Evolutionary conservation across 140 eudicot species (phyloP), one percentile per base, ranked within the genome.

Genomic region (Stevia rebaudiana): DNA sequence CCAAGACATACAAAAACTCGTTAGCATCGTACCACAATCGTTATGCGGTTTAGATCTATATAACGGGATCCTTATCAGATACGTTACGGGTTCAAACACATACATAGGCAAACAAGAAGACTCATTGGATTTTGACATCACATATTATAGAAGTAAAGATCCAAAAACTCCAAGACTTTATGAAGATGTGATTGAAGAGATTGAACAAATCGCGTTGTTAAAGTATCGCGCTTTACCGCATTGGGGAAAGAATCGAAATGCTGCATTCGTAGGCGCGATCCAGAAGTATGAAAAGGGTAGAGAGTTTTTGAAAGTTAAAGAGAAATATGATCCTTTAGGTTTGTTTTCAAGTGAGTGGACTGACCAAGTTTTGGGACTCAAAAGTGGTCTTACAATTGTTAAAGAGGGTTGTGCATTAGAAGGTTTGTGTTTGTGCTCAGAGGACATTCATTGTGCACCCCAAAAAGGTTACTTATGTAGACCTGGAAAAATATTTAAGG

Each of bases 191-290:
- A 59, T 90, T 0, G 97, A 90, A 69, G 95, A 86, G 76, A 79
- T 90, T 1, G 97, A 90, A 56, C 97, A 90, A 52, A 78, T 90
- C 63, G 95, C 87, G 0, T 61, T 83, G 35, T 83, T 90, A 68
- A 86, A 86, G 78, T 90, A 90, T 15, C 78, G 72, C 8, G 95
- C 80, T 8, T 25, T 81, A 39, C 97, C 97, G 6, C 97, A 90
- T 41, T 90, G 97, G 97, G 97, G 97, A 1, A 90, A 90, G 80
- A 90, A 90, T 68, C 75, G 97, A 54, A 86, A 90, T 41, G 76
- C 83, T 16, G 97, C 94, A 13, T 90, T 86, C 19, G 22, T 31
- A 15, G 86, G 94, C 49, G 90, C 42, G 3, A 68, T 86, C 28
- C 56, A 77, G 12, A 90, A 90, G 79, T 86, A 82, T 33, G 65